Conservation (phyloP, 1,284 basidiomycete species). For the Leccinum angustisporum region DNA sequence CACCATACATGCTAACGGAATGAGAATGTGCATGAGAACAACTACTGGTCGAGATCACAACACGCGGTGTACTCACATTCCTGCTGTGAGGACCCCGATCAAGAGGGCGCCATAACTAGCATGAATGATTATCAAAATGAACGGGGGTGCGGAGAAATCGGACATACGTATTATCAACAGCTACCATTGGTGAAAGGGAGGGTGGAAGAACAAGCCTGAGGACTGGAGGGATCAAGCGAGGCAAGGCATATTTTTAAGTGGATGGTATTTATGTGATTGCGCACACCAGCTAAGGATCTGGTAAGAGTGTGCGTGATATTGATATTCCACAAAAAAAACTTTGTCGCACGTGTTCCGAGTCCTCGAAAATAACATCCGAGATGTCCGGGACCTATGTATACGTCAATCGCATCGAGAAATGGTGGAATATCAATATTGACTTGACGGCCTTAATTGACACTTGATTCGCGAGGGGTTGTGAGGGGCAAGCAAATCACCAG, state of each 20-base stretch:
- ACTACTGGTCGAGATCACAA: background rate
- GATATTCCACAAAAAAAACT: background rate
- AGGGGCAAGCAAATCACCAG: background rate
- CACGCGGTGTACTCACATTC: slow-evolving; percentile 35
- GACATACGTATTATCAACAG: slow-evolving; percentile 21
- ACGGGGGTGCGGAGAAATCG: background rate
- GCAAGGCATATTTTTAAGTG: background rate
- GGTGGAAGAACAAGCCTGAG: background rate
- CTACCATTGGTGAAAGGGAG: slow-evolving; percentile 13
- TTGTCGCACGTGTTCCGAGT: background rate
- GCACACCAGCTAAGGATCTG: background rate
- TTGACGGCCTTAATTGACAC: background rate
- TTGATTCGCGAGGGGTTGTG: background rate
- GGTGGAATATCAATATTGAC: background rate
- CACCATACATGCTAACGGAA: slow-evolving; percentile 48
- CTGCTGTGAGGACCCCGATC: slow-evolving; percentile 49
- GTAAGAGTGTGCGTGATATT: background rate
- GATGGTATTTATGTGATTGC: background rate
- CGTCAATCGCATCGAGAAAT: background rate
- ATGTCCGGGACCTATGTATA: background rate
- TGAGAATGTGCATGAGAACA: background rate
- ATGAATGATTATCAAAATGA: background rate
- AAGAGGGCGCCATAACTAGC: slow-evolving; percentile 49
- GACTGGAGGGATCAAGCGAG: background rate
- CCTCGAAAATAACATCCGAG: background rate